These are phyloP conservation scores for Puccinia polysora DNA, from an alignment of 1,284 basidiomycete species.

Conservation along the genomic window DNA sequence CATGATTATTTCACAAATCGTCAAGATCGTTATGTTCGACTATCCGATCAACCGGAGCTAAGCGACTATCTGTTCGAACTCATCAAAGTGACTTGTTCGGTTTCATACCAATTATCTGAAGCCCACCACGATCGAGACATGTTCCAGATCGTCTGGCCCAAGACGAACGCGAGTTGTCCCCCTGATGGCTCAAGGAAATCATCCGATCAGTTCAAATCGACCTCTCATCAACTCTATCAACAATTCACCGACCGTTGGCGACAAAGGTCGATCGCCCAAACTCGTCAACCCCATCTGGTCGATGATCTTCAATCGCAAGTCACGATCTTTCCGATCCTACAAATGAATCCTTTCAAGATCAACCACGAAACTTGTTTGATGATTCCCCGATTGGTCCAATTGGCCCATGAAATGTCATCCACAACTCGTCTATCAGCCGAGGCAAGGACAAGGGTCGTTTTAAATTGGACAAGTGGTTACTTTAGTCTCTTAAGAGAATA, in stretches of 20 bases:
- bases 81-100: conserved; percentile 64
- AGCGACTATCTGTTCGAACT: conserved; percentile 80
- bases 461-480: conserved; percentile 85
- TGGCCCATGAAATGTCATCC: conserved; percentile 50
- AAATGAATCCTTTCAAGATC: conserved; percentile 54
- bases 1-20: conserved; percentile 90
- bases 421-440: conserved; percentile 40
- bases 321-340: conserved; percentile 53
- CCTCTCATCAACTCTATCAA: not conserved
- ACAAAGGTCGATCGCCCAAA: not conserved
- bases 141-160: conserved; percentile 12
- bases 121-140: conserved; percentile 27
- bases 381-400: conserved; percentile 59
- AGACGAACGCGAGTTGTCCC: not conserved
- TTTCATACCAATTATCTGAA: conserved; percentile 65
- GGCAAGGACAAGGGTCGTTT: conserved; percentile 44
- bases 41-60: conserved; percentile 63
- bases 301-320: conserved; percentile 45
- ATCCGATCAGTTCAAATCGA: conserved; percentile 21
- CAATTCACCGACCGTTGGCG: conserved; percentile 13
- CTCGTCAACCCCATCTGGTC: not conserved
- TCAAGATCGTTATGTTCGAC: conserved; percentile 85
- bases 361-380: conserved; percentile 52
- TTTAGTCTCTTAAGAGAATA: conserved; percentile 84
- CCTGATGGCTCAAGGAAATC: conserved; percentile 1